Percentiles rank a stretch among this genome's conserved stretches.
Conservation (phyloP, 2,329 filamentous ascomycete species). For the Lachnellula arida region DNA sequence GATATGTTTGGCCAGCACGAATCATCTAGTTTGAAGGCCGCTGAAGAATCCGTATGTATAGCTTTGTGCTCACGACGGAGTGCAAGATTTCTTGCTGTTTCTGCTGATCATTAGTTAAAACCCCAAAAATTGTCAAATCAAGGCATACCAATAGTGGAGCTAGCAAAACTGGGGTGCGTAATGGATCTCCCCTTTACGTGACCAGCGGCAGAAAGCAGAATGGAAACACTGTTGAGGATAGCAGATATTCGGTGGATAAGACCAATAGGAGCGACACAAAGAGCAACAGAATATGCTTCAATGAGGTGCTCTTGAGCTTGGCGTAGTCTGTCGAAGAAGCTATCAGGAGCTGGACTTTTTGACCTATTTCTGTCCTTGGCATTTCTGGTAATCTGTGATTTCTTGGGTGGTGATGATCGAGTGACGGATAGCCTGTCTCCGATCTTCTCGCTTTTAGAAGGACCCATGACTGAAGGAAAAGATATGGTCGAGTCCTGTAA, state of each 20-base stretch:
- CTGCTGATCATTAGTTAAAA: constrained; percentile 31
- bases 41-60: constrained; percentile 32
- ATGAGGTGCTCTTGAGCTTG: constrained; percentile 63
- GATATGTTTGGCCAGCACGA: constrained; percentile 42
- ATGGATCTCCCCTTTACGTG: constrained; percentile 42
- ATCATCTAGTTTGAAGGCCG: constrained; percentile 19
- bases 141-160: constrained; percentile 47
- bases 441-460: constrained; percentile 17
- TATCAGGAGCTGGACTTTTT: constrained; percentile 8
- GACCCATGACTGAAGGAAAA: constrained; percentile 59
- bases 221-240: constrained; percentile 59
- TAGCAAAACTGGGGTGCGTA: constrained; percentile 52
- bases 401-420: constrained; percentile 22
- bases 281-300: constrained; percentile 49
- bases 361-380: constrained; percentile 8
- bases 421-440: constrained; percentile 20
- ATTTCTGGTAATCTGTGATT: constrained; percentile 11
- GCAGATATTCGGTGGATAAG: constrained; percentile 59
- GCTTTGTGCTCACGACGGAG: constrained; percentile 61
- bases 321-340: constrained; percentile 42
- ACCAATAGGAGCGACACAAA: constrained; percentile 48
- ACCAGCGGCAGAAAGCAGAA: constrained; percentile 60
- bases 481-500: constrained; percentile 91
- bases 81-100: constrained; percentile 65
- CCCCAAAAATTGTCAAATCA: background rate